phyloP scores from a whole-genome alignment of 495 filamentous ascomycete species.

The Friedmanniomyces simplex region DNA sequence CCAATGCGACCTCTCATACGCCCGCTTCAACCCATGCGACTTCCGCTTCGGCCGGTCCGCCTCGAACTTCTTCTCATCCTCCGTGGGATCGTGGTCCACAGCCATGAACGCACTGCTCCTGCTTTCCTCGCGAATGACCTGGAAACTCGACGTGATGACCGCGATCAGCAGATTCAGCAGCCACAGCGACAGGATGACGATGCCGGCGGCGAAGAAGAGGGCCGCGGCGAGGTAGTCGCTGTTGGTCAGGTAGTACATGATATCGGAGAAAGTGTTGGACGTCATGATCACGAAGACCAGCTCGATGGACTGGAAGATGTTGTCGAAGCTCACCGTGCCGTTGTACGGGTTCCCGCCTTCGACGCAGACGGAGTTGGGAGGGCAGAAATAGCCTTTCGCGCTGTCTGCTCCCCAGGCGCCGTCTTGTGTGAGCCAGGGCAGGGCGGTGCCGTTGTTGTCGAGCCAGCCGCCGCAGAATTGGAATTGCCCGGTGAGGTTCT shows the following conservation, averaged over 20 bases:
- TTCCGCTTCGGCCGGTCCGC: slow-evolving; percentile 32
- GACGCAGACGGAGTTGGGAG: slow-evolving; percentile 68
- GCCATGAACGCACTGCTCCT: slow-evolving; percentile 84
- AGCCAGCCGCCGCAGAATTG: slow-evolving; percentile 84
- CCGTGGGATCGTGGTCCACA: slow-evolving; percentile 39
- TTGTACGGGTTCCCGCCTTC: slow-evolving; percentile 71
- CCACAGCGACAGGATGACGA: slow-evolving; percentile 93
- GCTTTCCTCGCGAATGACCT: slow-evolving; percentile 95
- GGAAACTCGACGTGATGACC: slow-evolving; percentile 96
- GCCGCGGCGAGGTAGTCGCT: slow-evolving; percentile 83
- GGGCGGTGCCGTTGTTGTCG: slow-evolving; percentile 45
- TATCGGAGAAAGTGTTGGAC: slow-evolving; percentile 87
- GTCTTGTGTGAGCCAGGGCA: slow-evolving; percentile 55
- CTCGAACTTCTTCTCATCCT: slow-evolving; percentile 30
- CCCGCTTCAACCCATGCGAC: slow-evolving; percentile 48
- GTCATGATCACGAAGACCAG: slow-evolving; percentile 99
- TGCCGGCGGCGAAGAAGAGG: slow-evolving; percentile 63
- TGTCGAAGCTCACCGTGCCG: slow-evolving; percentile 86
- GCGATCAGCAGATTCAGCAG: slow-evolving; percentile 93
- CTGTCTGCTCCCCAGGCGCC: slow-evolving; percentile 35
- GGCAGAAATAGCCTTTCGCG: slow-evolving; percentile 89
- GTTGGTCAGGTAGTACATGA: slow-evolving; percentile 85
- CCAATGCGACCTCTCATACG: slow-evolving; percentile 62
- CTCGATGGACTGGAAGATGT: slow-evolving; percentile 81
- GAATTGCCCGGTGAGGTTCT: slow-evolving; percentile 43